phyloP scores from a whole-genome alignment of 192 early-diverging fungal species.

The Lobulomyces angularis region DNA sequence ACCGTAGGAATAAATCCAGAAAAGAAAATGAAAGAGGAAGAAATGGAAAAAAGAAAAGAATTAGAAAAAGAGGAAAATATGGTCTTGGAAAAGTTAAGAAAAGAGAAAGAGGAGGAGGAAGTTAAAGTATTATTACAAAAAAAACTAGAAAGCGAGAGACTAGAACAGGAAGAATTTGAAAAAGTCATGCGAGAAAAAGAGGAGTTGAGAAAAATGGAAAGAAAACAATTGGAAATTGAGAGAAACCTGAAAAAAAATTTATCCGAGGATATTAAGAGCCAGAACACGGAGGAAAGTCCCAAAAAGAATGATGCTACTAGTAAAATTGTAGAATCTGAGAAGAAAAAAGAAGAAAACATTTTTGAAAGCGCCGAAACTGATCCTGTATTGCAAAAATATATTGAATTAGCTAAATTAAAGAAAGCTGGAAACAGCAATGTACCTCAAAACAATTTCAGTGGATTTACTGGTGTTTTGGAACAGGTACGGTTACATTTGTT shows the following conservation, averaged over 20 bases:
- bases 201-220: slow-evolving; percentile 11
- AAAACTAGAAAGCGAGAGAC: not conserved
- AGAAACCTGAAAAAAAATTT: slow-evolving; percentile 1
- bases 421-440: no score
- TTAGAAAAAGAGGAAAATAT: no score
- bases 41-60: no score
- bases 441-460: no score
- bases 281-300: not conserved
- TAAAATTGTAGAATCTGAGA: not conserved
- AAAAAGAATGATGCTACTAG: slow-evolving; percentile 5
- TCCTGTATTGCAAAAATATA: slow-evolving; percentile 33
- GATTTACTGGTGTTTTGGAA: no score
- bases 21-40: no score
- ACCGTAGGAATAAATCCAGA: no score
- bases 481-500: no score
- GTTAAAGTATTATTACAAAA: no score
- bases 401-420: slow-evolving; percentile 28
- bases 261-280: not conserved
- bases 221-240: slow-evolving; percentile 13
- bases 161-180: slow-evolving; percentile 6
- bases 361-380: slow-evolving; percentile 26
- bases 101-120: no score
- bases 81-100: not conserved
- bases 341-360: not conserved
- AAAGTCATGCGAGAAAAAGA: slow-evolving; percentile 2